Conservation (phyloP, 441 rosid genomes). For the California macrophylla region DNA sequence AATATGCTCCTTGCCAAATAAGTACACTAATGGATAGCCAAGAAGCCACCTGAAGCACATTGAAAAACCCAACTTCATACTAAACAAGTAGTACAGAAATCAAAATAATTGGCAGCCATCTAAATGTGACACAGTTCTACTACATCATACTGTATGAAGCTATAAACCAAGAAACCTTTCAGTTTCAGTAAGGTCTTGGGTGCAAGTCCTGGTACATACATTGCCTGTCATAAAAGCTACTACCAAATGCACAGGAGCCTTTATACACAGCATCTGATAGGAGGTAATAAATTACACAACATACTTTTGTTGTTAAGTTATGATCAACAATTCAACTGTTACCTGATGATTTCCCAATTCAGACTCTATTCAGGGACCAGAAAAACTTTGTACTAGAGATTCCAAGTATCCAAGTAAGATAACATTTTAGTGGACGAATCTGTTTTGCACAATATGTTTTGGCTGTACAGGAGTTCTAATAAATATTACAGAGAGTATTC, state of each 20-base stretch:
- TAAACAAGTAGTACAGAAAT: neutral
- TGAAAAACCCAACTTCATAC: constrained; percentile 13
- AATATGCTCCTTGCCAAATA: constrained; percentile 71
- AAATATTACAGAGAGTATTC: neutral
- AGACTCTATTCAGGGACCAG: neutral
- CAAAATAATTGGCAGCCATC: neutral
- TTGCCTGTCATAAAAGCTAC: neutral
- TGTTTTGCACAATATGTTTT: neutral
- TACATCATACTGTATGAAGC: neutral
- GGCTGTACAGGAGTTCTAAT: neutral
- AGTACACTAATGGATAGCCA: constrained; percentile 77
- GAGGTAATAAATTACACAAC: neutral
- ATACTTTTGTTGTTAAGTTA: neutral
- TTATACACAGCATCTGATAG: neutral
- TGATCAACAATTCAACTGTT: neutral
- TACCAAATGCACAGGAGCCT: neutral
- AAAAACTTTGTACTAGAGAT: neutral
- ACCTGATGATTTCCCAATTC: neutral
- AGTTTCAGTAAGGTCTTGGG: neutral
- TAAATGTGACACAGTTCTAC: neutral
- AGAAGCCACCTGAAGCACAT: constrained; percentile 67
- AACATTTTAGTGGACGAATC: neutral
- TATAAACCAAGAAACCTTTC: too few species aligned
- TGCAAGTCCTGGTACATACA: neutral
- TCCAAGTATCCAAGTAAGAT: neutral